Evolutionary conservation across 345 rosid species (phyloP).

Genomic region (Salix brachista): DNA sequence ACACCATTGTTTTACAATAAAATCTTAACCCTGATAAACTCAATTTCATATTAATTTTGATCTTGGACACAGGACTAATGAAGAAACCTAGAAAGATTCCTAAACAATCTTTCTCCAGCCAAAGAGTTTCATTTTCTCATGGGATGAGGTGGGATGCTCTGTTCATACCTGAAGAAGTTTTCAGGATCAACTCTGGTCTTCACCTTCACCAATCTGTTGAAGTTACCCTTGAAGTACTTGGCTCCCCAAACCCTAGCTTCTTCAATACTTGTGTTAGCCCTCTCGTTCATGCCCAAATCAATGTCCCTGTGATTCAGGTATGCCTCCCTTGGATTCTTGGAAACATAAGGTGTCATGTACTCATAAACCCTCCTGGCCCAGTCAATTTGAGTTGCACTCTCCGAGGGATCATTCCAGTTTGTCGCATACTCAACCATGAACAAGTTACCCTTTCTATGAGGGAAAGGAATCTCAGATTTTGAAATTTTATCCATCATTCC

Average conservation of each 20-base stretch:
- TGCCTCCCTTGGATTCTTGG: constrained; percentile 21
- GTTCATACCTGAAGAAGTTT: constrained; percentile 30
- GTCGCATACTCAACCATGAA: constrained; percentile 26
- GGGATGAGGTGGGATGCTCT: constrained; percentile 20
- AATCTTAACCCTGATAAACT: not conserved
- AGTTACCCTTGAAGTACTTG: constrained; percentile 19
- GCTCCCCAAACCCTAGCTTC: constrained; percentile 16
- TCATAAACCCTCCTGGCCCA: constrained; percentile 20
- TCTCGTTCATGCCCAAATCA: constrained; percentile 19
- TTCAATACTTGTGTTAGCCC: not conserved
- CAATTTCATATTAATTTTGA: not conserved
- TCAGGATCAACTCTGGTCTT: constrained; percentile 28
- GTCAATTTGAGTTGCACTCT: constrained; percentile 11
- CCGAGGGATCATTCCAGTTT: constrained; percentile 12
- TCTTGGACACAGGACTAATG: too few species aligned
- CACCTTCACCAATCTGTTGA: constrained; percentile 19
- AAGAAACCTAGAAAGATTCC: not conserved
- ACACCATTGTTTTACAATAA: not conserved
- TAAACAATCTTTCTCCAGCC: not conserved
- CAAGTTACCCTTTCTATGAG: constrained; percentile 24
- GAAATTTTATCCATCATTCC: constrained; percentile 61
- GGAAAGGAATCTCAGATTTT: constrained; percentile 27
- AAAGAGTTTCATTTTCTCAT: not conserved
- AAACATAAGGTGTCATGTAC: constrained; percentile 22
- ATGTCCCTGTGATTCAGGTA: constrained; percentile 29